phyloP scores from a whole-genome alignment of 163 green algal genomes.

The Chlorella variabilis region DNA sequence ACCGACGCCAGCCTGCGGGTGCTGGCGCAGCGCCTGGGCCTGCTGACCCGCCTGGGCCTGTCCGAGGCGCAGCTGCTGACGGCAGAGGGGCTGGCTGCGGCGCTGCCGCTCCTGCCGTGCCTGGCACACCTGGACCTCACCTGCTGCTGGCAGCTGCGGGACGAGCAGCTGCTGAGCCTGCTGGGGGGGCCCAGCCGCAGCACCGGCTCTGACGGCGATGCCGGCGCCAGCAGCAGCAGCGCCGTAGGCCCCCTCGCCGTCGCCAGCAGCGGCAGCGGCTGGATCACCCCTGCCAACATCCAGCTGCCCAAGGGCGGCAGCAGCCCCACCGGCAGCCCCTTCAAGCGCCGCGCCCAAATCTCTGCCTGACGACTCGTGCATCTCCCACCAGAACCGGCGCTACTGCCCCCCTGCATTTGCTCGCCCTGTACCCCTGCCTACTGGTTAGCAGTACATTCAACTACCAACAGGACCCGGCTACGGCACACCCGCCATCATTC shows the following conservation, averaged over 20 bases:
- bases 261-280: too few relatives aligned
- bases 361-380: neutral
- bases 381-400: too few relatives aligned
- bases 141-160: constrained; percentile 11
- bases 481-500: too few relatives aligned
- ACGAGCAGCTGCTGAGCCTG: neutral
- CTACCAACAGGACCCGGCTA: too few relatives aligned
- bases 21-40: neutral
- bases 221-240: too few relatives aligned
- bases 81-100: neutral
- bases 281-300: constrained; percentile 15
- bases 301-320: constrained; percentile 41
- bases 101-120: constrained; percentile 11
- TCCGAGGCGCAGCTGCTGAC: constrained; percentile 16
- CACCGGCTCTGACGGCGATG: neutral
- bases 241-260: too few relatives aligned
- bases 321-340: constrained; percentile 14
- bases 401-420: too few relatives aligned
- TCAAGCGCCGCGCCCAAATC: neutral
- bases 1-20: neutral
- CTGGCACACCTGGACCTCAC: constrained; percentile 36
- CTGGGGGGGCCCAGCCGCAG: neutral
- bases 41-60: constrained; percentile 27
- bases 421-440: too few relatives aligned
- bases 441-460: too few relatives aligned